Evolutionary conservation across 148 eudicot genomes (phyloP), one percentile per base, ranked within the genome.

Genomic region (Heliamphora exappendiculata): DNA sequence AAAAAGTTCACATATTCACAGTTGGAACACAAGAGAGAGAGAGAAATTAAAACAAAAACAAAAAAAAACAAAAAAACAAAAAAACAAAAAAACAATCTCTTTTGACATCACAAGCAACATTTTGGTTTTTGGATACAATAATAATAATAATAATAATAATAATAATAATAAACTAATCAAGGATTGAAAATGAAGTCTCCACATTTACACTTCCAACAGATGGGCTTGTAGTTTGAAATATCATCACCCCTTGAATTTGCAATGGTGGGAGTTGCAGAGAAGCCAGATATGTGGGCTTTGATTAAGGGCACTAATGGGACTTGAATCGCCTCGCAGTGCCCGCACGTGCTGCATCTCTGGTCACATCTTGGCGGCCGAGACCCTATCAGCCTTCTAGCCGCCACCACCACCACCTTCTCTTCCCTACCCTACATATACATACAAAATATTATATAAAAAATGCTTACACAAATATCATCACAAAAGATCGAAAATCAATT

Each of bases 341-440:
- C 89, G 57, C 96, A 91, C 19, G 58, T 67, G 5, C 74, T 78
- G 76, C 98, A 91, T 54, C 76, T 93, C 68, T 84, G 73, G 59
- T 88, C 89, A 62, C 98, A 93, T 72, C 83, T 91, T 47, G 98
- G 98, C 54, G 97, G 98, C n/a, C 91, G 88, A 80, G 98, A 93
- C 26, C 98, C 98, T 82, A 93, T 87, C 71, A 91, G 19, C 49
- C 20, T 79, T 50, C 81, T 83, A 58, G 39, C 73, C 54, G 17
- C 76, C 31, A 74, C 36, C 70, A 72, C 54, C 74, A 45, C 63
- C 39, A 0, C 73, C 75, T 85, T 73, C 75, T 74, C 83, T 28
- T 77, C 74, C 4, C 54, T 65, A 33, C 14, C 33, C 68, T 45
- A 76, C 39, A 6, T 76, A 80, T 86, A 79, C 72, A 31, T 26